Conservation (phyloP, 139 green algal species). For the Pedinophyceae sp. region DNA sequence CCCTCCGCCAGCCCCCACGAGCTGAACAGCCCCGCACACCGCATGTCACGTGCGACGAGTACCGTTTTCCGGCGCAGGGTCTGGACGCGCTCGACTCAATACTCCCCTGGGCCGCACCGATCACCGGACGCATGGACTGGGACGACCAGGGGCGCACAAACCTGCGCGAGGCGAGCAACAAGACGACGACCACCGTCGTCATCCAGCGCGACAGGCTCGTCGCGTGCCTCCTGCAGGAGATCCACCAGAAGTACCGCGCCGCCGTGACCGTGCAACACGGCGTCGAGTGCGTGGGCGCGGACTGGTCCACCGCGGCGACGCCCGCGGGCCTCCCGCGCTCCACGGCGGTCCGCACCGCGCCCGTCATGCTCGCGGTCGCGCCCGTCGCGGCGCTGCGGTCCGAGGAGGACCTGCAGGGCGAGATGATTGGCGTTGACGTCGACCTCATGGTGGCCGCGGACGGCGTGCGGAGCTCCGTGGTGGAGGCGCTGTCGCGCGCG, state of each 20-base stretch:
- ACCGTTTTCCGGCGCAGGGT: too few species aligned
- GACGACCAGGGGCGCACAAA: not conserved
- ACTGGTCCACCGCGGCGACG: not conserved
- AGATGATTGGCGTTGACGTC: conserved; percentile 1
- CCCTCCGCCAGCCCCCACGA: too few species aligned
- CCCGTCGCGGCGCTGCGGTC: not conserved
- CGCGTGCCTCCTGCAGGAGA: conserved; percentile 17
- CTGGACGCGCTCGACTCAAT: conserved; percentile 14
- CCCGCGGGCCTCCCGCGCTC: not conserved
- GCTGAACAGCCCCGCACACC: too few species aligned
- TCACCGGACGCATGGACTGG: conserved; percentile 21
- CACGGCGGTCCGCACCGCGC: not conserved
- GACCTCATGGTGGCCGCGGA: conserved; percentile 24
- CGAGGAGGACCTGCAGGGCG: conserved; percentile 3
- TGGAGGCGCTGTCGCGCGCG: conserved; percentile 9
- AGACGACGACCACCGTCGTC: conserved; percentile 9
- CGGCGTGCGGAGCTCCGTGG: conserved; percentile 9
- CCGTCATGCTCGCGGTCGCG: not conserved
- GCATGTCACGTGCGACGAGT: too few species aligned
- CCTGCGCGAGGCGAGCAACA: not conserved
- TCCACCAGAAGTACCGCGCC: conserved; percentile 14
- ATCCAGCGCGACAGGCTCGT: conserved; percentile 29
- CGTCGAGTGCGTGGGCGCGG: not conserved
- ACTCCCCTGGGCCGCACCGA: conserved; percentile 5
- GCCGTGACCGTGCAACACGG: conserved; percentile 5